Conservation (phyloP, 768 basidiomycete genomes). For the Tulasnella sp. region DNA sequence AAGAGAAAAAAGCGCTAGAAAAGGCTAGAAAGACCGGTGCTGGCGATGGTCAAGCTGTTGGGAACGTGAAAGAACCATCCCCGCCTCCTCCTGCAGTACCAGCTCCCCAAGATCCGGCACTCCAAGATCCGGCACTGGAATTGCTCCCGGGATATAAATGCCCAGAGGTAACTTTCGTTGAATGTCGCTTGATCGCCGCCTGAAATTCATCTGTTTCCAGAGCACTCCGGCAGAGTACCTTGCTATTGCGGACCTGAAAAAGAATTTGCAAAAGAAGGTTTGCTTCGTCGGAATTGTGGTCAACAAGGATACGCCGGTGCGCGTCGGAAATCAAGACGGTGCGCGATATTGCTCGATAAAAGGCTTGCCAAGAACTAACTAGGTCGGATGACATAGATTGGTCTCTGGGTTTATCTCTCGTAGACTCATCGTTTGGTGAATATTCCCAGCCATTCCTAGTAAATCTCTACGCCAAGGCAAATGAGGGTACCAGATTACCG, state of each 20-base stretch:
- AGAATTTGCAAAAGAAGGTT: neutral
- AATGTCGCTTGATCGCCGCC: neutral
- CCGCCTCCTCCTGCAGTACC: neutral
- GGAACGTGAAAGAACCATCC: neutral
- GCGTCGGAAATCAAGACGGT: neutral
- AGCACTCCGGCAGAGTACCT: neutral
- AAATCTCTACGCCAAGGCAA: neutral
- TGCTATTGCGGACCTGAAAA: neutral
- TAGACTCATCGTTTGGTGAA: neutral
- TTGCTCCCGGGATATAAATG: neutral
- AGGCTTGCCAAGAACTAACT: neutral
- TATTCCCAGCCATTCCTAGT: neutral
- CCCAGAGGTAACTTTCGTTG: neutral
- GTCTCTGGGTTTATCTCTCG: neutral
- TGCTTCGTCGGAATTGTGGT: neutral
- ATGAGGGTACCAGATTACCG: neutral
- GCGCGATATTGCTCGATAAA: neutral
- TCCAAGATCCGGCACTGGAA: neutral
- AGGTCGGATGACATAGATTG: neutral
- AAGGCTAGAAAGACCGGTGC: neutral
- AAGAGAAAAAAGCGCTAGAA: neutral
- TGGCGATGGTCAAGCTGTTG: neutral
- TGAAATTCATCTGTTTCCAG: neutral
- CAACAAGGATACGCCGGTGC: neutral
- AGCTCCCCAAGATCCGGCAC: neutral